phyloP scores from a whole-genome alignment of 306 rosid species.

The Cucurbita maxima region DNA sequence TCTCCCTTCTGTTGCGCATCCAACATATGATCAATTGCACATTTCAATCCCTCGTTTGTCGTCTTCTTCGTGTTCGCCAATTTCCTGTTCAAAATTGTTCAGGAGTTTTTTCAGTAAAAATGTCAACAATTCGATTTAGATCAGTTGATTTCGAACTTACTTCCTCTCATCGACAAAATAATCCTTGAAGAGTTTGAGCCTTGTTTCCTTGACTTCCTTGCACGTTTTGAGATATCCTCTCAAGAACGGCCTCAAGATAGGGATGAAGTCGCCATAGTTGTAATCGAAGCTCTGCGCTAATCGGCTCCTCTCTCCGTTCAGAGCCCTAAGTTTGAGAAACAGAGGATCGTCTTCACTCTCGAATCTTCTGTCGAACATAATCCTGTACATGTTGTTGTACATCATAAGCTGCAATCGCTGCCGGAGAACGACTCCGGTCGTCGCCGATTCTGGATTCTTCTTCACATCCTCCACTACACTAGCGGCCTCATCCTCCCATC shows the following conservation, averaged over 20 bases:
- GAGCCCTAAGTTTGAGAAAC: slow-evolving; percentile 35
- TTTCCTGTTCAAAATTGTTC: slow-evolving; percentile 31
- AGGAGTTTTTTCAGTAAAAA: neutral
- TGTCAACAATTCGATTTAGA: neutral
- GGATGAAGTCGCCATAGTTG: slow-evolving; percentile 81
- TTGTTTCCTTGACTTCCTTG: slow-evolving; percentile 60
- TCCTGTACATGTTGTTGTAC: slow-evolving; percentile 85
- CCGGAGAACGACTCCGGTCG: slow-evolving; percentile 40
- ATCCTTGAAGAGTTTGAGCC: slow-evolving; percentile 68
- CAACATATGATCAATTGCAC: slow-evolving; percentile 78
- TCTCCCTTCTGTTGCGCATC: slow-evolving; percentile 84
- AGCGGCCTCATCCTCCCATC: slow-evolving; percentile 67
- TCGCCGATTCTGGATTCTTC: slow-evolving; percentile 30
- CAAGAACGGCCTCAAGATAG: slow-evolving; percentile 71
- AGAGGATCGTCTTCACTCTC: slow-evolving; percentile 61
- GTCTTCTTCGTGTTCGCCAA: slow-evolving; percentile 30
- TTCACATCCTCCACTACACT: slow-evolving; percentile 59
- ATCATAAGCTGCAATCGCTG: slow-evolving; percentile 63
- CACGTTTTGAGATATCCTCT: slow-evolving; percentile 69
- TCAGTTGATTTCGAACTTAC: slow-evolving; percentile 26
- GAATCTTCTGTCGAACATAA: slow-evolving; percentile 70
- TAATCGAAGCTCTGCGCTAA: slow-evolving; percentile 88
- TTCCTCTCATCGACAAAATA: slow-evolving; percentile 74
- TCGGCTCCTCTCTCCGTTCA: slow-evolving; percentile 73
- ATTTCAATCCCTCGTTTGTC: slow-evolving; percentile 36